Evolutionary conservation across 495 filamentous ascomycete genomes (phyloP).

Genomic region (Umbilicaria muhlenbergii): DNA sequence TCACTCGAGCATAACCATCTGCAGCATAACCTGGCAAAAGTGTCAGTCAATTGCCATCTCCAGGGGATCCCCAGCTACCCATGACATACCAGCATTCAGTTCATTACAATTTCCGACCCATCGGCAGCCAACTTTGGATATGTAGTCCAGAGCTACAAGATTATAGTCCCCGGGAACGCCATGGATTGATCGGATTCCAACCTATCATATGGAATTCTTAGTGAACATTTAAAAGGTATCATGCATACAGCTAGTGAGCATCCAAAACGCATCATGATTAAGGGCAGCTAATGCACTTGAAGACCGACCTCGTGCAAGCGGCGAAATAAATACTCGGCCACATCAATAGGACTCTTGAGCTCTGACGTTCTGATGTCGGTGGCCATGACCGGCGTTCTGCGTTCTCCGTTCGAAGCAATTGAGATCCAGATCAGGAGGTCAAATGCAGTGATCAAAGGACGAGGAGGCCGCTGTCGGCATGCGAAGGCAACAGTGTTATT

Average conservation of each 20-base stretch:
- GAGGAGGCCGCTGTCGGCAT: too few relatives aligned
- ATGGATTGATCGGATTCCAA: constrained; percentile 35
- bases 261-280: too few relatives aligned
- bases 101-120: constrained; percentile 63
- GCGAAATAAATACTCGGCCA: constrained; percentile 47
- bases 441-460: too few relatives aligned
- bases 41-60: constrained; percentile 10
- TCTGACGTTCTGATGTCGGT: constrained; percentile 37
- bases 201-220: too few relatives aligned
- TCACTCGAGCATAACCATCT: constrained; percentile 56
- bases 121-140: constrained; percentile 37
- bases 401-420: background rate
- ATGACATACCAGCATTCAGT: constrained; percentile 41
- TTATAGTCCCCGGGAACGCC: constrained; percentile 46
- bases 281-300: too few relatives aligned
- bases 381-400: constrained; percentile 18
- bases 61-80: background rate
- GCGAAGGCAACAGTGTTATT: background rate
- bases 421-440: background rate
- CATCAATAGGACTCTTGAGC: constrained; percentile 37
- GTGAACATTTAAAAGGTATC: too few relatives aligned
- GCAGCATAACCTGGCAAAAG: constrained; percentile 45
- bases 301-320: constrained; percentile 44
- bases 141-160: constrained; percentile 43
- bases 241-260: too few relatives aligned